Base-by-base conservation (phyloP, 495 filamentous ascomycete species). In the Xanthoparmelia taractica region DNA sequence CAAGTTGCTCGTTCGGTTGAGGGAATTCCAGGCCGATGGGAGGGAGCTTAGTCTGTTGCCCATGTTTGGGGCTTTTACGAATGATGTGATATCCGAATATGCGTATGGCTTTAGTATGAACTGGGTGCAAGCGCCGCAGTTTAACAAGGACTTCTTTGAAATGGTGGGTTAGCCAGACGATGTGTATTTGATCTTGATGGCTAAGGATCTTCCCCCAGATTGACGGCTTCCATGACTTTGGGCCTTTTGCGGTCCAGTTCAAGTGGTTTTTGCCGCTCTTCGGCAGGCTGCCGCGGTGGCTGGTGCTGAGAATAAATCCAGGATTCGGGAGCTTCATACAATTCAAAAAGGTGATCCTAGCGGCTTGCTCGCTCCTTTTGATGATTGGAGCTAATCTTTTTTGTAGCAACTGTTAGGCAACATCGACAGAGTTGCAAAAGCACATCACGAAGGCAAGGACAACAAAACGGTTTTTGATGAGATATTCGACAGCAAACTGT, bases 41-140 rank as follows among this genome's bases (percentile, higher is more conserved):
- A 37, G 67, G 15, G 55, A 66, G 15, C 65, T 77, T 4, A 65
- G 72, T 40, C 41, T 74, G n/a, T 66, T 74, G 47, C 61, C 69
- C 38, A 70, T 65, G 63, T 69, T 67, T 43, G 67, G 62, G 29
- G 65, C 71, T 43, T 63, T 79, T n/a, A 69, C 74, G 2, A 67
- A 75, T 4, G 79, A 81, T 65, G 67, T 79, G 15, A 76, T 79
- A 23, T 75, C 72, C 29, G 77, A 77, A 54, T 80, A 78, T 61
- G 56, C 66, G 12, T 58, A 58, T 38, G 66, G 58, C 45, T 58
- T 62, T 34, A 58, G 63, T 31, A 36, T 52, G 27, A 50, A 62
- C 38, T 57, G 63, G 60, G 17, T 68, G 59, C 33, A 68, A 58
- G 56, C 59, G 47, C 41, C 64, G 60, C 34, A 58, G 18, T 65